Evolutionary conservation across 768 basidiomycete species (phyloP), one percentile per base, ranked within the genome.

Genomic region (Pleurotus citrinopileatus): DNA sequence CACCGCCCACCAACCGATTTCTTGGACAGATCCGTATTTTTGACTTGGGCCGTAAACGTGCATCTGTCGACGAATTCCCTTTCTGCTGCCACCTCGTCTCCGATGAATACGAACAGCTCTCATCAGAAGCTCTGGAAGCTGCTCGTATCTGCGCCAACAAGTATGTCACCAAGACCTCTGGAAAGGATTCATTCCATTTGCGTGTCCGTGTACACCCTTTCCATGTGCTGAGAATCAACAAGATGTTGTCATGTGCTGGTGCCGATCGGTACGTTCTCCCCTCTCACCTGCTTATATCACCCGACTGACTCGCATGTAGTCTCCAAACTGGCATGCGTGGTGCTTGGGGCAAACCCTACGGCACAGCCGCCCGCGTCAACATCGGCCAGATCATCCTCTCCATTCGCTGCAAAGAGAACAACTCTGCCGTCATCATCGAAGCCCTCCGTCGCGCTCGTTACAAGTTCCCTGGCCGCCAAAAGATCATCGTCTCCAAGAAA

Each of bases 121-220:
- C 92, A 12, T 88, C 85, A 32, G 95, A 98, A 71, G 95, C 95
- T 13, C 87, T 98, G 50, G 96, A 99, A 76, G 95, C 96, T 15
- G 95, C 94, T 51, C 95, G 95, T 73, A 99, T 99, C 59, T 98
- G 96, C 69, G 94, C 94, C 72, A 98, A 98, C 91, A 98, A 98
- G 76, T 98, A 98, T 72, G 89, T 98, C 59, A 96, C 94, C 66
- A 98, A 99, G 85, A 93, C 91, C 3, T 85, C 89, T 26, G 96
- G 97, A 66, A 98, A 98, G 79, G 96, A 99, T 65, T 91, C 95
- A 3, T 98, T 99, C 94, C 96, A 99, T 71, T 71, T 98, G 72
- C 85, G 96, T 62, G 93, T 99, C 63, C 90, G 94, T 57, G 92
- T 91, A 55, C 96, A 99, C 78, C 97, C 96, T 38, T 97, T 89